A percentile compares a stretch with the other conserved stretches of the same genome.
These are phyloP conservation scores for Stellera chamaejasme DNA, from an alignment of 345 rosid species.

Conservation along the genomic window DNA sequence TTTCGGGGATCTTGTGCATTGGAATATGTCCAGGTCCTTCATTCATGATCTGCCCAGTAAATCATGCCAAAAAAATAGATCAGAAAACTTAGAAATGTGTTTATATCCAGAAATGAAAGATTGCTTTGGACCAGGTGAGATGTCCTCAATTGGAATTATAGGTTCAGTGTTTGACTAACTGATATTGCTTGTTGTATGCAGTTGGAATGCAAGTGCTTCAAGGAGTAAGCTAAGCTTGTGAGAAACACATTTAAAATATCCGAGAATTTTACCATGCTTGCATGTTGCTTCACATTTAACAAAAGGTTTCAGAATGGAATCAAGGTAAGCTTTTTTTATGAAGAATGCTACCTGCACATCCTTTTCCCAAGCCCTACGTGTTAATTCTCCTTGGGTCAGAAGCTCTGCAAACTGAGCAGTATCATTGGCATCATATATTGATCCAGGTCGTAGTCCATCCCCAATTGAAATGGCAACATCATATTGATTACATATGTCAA, in stretches of 20 bases:
- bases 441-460: constrained; percentile 95
- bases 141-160: too few species aligned
- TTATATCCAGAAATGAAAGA: background rate
- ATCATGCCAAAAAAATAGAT: background rate
- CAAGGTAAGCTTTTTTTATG: background rate
- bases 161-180: too few species aligned
- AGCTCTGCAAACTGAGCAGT: constrained; percentile 99
- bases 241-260: too few species aligned
- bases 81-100: background rate
- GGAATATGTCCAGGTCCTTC: constrained; percentile 99
- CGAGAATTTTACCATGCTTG: background rate
- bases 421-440: constrained; percentile 98
- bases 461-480: constrained; percentile 95
- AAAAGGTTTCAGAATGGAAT: background rate
- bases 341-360: constrained; percentile 73
- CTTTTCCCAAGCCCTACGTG: constrained; percentile 96
- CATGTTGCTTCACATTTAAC: constrained; percentile 2
- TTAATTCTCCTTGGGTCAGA: constrained; percentile 94
- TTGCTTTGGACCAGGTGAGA: too few species aligned
- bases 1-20: constrained; percentile 98
- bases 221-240: too few species aligned
- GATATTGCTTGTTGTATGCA: too few species aligned
- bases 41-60: constrained; percentile 74
- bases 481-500: constrained; percentile 92
- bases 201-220: too few species aligned